Conservation (phyloP, 768 basidiomycete genomes). For the Amanita inopinata region DNA sequence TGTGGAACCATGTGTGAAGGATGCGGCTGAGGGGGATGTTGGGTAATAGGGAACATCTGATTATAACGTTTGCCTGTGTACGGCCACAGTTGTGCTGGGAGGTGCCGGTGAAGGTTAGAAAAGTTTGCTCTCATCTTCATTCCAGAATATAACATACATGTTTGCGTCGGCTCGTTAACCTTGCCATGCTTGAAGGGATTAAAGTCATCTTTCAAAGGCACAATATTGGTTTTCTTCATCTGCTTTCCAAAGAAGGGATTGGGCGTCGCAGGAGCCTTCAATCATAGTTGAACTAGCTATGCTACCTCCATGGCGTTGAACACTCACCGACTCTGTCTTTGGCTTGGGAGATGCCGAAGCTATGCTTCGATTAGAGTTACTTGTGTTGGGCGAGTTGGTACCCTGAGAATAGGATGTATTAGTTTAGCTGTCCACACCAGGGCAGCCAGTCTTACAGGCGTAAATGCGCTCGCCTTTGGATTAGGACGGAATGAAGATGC, state of each 20-base stretch:
- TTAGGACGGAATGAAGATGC: slow-evolving; percentile 90
- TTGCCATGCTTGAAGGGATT: slow-evolving; percentile 91
- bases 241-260: slow-evolving; percentile 89
- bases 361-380: slow-evolving; percentile 19
- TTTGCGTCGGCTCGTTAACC: slow-evolving; percentile 61
- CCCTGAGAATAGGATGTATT: slow-evolving; percentile 23
- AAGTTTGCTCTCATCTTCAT: too few species aligned
- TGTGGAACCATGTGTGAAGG: slow-evolving; percentile 59
- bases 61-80: slow-evolving; percentile 85
- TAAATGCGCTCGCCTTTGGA: slow-evolving; percentile 68
- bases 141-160: too few species aligned
- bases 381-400: slow-evolving; percentile 36
- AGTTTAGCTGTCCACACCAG: slow-evolving; percentile 14
- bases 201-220: slow-evolving; percentile 94
- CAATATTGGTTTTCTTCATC: slow-evolving; percentile 64
- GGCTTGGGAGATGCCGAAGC: slow-evolving; percentile 53
- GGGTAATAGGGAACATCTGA: slow-evolving; percentile 62
- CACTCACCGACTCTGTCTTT: slow-evolving; percentile 44
- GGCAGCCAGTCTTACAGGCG: slow-evolving; percentile 39
- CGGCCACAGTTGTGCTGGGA: slow-evolving; percentile 65
- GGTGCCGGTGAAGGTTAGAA: too few species aligned
- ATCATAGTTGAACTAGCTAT: slow-evolving; percentile 10
- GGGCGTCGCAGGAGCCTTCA: slow-evolving; percentile 36
- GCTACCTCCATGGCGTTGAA: background rate
- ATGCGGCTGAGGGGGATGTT: slow-evolving; percentile 52